These are phyloP conservation scores for Dothidotthia symphoricarpi DNA, from an alignment of 2,329 filamentous ascomycete species.

Conservation along the genomic window DNA sequence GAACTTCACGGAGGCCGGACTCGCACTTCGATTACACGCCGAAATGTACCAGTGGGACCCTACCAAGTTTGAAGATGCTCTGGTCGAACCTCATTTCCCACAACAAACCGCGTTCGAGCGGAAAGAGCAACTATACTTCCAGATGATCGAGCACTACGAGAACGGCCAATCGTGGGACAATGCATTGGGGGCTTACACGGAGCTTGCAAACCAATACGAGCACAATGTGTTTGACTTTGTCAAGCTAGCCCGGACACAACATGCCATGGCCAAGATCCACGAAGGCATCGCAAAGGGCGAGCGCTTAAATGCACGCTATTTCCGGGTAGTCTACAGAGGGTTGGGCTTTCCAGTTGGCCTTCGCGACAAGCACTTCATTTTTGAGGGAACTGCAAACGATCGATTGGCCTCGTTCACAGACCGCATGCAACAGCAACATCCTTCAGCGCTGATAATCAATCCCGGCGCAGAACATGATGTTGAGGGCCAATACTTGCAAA, in stretches of 20 bases:
- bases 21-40: conserved; percentile 85
- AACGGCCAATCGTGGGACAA: conserved; percentile 93
- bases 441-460: conserved; percentile 76
- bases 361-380: conserved; percentile 88
- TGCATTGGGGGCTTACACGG: conserved; percentile 82
- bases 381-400: conserved; percentile 77
- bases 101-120: conserved; percentile 86
- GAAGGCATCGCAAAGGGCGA: conserved; percentile 83
- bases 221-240: conserved; percentile 84
- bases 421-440: conserved; percentile 87
- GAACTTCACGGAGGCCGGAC: conserved; percentile 82
- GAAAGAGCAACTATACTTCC: conserved; percentile 87
- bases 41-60: conserved; percentile 93
- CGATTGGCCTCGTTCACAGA: conserved; percentile 80
- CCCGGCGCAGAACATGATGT: conserved; percentile 70
- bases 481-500: conserved; percentile 85
- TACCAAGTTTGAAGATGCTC: conserved; percentile 60
- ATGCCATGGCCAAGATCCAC: conserved; percentile 89
- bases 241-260: conserved; percentile 83
- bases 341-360: conserved; percentile 80
- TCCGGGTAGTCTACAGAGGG: conserved; percentile 85
- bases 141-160: conserved; percentile 93
- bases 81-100: conserved; percentile 74
- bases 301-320: conserved; percentile 77
- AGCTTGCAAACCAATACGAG: conserved; percentile 90